A percentile compares a stretch with the other conserved stretches of the same genome.
phyloP scores from a whole-genome alignment of 257 asterid genomes.

The Solanum sparsipilum region DNA sequence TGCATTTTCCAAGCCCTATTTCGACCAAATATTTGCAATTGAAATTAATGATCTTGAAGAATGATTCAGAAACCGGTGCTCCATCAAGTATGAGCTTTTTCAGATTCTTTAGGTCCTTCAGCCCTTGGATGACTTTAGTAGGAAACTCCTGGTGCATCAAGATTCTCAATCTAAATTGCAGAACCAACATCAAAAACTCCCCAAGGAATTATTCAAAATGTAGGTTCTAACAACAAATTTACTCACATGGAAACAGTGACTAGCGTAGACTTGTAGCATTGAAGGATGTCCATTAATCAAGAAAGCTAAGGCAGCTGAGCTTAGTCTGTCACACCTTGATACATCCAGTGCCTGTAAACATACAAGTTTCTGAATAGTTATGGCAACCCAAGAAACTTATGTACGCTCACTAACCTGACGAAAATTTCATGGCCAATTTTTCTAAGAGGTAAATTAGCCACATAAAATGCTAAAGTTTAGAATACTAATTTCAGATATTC shows the following conservation, averaged over 20 bases:
- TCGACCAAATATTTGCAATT: slow-evolving; percentile 35
- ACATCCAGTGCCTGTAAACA: slow-evolving; percentile 47
- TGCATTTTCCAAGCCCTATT: slow-evolving; percentile 61
- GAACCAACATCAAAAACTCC: neutral
- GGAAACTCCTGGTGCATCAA: slow-evolving; percentile 41
- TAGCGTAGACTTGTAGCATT: slow-evolving; percentile 47
- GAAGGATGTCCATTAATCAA: slow-evolving; percentile 31
- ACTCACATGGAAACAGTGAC: slow-evolving; percentile 57
- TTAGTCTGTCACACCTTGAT: slow-evolving; percentile 54
- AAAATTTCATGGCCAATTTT: neutral
- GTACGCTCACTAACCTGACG: neutral
- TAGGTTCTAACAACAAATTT: neutral
- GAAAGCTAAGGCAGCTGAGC: slow-evolving; percentile 35
- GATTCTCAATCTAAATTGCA: neutral
- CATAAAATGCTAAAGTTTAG: neutral
- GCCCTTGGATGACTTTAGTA: slow-evolving; percentile 12
- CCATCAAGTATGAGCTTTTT: slow-evolving; percentile 40
- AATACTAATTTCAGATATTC: neutral
- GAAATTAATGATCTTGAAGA: slow-evolving; percentile 27
- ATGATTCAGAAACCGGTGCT: slow-evolving; percentile 28
- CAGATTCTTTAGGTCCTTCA: slow-evolving; percentile 38
- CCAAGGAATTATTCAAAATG: neutral
- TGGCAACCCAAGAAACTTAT: neutral
- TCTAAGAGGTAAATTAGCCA: neutral
- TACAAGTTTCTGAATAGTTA: neutral